Evolutionary conservation across 345 rosid genomes (phyloP).

Genomic region (Ceriops zippeliana): DNA sequence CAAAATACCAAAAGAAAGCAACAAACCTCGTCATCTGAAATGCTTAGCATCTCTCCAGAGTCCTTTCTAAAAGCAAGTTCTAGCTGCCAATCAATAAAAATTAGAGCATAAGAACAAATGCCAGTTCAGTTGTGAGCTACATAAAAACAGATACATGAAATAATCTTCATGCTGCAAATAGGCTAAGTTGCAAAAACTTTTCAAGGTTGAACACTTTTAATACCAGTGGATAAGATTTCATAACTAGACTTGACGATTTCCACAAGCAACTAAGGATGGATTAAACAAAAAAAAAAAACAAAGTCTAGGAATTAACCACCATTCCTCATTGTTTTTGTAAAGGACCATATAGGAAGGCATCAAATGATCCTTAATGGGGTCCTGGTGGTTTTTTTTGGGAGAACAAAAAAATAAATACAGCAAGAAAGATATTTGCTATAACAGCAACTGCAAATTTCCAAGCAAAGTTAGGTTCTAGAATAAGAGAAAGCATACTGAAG

Average conservation of each 20-base stretch:
- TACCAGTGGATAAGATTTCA: no score
- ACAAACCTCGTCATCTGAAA: conserved; percentile 58
- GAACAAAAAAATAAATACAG: no score
- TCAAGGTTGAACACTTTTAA: neutral
- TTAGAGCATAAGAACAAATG: conserved; percentile 6
- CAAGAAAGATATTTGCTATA: neutral
- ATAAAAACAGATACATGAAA: neutral
- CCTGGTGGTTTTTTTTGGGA: no score
- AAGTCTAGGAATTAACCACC: no score
- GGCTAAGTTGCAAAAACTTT: neutral
- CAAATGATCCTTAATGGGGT: no score
- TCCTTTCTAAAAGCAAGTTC: conserved; percentile 66
- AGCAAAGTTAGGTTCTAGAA: neutral
- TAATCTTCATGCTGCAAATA: neutral
- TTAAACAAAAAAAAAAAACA: no score
- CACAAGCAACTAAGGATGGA: no score
- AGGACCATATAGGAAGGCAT: no score
- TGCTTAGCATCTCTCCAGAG: conserved; percentile 46
- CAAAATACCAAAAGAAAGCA: conserved; percentile 6
- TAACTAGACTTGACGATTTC: no score
- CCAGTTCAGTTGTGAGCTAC: conserved; percentile 1
- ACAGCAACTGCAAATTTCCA: neutral
- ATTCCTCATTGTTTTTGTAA: no score
- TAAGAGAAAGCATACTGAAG: neutral
- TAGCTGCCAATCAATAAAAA: conserved; percentile 48